phyloP scores from a whole-genome alignment of 345 rosid genomes.

The Capsella bursapastoris region DNA sequence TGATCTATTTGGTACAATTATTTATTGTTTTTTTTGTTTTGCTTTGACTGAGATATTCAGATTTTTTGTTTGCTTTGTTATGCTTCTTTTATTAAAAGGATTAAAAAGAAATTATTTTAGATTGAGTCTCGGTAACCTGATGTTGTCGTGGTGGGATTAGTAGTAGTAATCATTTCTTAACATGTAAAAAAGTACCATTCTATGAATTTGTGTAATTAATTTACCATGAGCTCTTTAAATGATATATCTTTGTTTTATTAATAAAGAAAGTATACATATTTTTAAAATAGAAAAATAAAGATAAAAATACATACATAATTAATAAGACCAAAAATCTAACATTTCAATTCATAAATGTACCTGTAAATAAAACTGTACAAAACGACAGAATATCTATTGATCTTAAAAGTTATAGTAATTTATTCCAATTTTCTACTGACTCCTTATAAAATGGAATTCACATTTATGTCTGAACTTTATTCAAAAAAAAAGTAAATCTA shows the following conservation, averaged over 20 bases:
- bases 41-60: neutral
- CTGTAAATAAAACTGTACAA: neutral
- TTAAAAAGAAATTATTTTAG: neutral
- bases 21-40: slow-evolving; percentile 6
- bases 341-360: neutral
- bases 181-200: too few species aligned
- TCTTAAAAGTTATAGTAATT: too few species aligned
- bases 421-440: neutral
- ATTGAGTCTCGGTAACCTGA: neutral
- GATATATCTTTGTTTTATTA: too few species aligned
- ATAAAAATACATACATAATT: neutral
- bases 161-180: too few species aligned
- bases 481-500: neutral
- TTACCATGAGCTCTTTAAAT: neutral
- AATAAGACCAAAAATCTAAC: neutral
- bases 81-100: neutral
- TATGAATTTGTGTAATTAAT: neutral
- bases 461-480: slow-evolving; percentile 10
- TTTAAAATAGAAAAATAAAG: neutral
- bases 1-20: neutral
- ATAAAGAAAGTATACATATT: neutral
- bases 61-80: neutral
- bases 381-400: neutral
- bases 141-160: too few species aligned
- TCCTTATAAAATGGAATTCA: neutral